Conservation (phyloP, 352 stramenopile genomes). For the Nothophytophthora sp. region DNA sequence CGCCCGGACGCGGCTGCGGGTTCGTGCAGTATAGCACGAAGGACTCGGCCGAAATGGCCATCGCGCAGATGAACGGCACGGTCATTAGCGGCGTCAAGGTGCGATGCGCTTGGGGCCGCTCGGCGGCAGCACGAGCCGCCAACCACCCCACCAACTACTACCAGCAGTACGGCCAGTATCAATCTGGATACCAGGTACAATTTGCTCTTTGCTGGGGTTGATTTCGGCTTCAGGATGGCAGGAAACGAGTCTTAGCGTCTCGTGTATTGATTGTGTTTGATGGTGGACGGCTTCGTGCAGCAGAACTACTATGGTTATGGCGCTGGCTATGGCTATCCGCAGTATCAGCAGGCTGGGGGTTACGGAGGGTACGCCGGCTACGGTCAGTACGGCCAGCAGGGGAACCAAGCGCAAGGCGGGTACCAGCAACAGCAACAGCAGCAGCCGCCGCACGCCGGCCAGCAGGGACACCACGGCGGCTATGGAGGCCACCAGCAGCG, state of each 20-base stretch:
- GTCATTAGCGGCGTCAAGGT: constrained; percentile 82
- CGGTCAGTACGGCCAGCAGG: constrained; percentile 47
- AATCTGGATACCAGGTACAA: constrained; percentile 44
- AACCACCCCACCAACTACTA: constrained; percentile 45
- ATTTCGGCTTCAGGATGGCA: too few relatives aligned
- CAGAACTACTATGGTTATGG: constrained; percentile 69
- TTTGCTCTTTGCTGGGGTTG: not conserved
- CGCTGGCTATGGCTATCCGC: constrained; percentile 51
- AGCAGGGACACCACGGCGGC: constrained; percentile 41
- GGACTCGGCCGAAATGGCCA: constrained; percentile 83
- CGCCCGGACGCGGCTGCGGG: constrained; percentile 85
- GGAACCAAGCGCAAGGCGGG: constrained; percentile 34
- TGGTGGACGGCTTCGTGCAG: not conserved
- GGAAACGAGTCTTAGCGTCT: not conserved
- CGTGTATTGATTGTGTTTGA: constrained; percentile 6
- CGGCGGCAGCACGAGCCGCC: constrained; percentile 53
- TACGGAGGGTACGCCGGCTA: constrained; percentile 59
- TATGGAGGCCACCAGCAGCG: constrained; percentile 29
- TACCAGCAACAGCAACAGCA: constrained; percentile 40
- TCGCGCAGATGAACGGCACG: constrained; percentile 89
- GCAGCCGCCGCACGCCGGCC: constrained; percentile 20
- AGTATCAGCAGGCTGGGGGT: constrained; percentile 39
- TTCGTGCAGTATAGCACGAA: constrained; percentile 91
- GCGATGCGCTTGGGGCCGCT: constrained; percentile 88
- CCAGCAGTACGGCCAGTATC: constrained; percentile 56